Conservation (phyloP, 345 rosid genomes). For the Schrenkiella parvula region DNA sequence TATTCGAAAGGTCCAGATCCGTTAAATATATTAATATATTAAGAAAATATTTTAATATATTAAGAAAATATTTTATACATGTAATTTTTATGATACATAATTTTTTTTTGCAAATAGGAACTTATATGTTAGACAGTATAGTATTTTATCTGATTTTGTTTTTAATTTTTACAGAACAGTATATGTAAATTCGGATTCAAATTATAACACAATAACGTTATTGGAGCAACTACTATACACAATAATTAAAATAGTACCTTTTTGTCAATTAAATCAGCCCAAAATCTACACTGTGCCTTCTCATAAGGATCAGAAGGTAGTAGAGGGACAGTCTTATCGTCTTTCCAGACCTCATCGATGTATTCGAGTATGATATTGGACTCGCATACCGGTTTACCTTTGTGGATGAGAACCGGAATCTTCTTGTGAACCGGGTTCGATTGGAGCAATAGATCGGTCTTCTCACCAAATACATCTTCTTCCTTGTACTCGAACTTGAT, state of each 20-base stretch:
- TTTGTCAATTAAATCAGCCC: slow-evolving; percentile 29
- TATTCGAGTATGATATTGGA: slow-evolving; percentile 31
- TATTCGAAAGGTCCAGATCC: too few species aligned
- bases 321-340: slow-evolving; percentile 12
- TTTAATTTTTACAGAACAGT: too few species aligned
- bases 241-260: slow-evolving; percentile 24
- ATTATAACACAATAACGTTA: background rate
- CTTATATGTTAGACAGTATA: too few species aligned
- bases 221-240: background rate
- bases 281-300: slow-evolving; percentile 26
- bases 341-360: slow-evolving; percentile 34
- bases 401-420: slow-evolving; percentile 34
- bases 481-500: slow-evolving; percentile 33
- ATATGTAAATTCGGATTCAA: too few species aligned
- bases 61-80: too few species aligned
- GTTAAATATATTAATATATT: too few species aligned
- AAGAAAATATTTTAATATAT: too few species aligned
- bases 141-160: too few species aligned
- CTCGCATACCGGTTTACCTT: slow-evolving; percentile 34
- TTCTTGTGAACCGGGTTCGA: slow-evolving; percentile 33
- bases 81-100: too few species aligned
- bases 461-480: slow-evolving; percentile 33
- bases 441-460: slow-evolving; percentile 28
- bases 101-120: too few species aligned
- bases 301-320: slow-evolving; percentile 33